Base-by-base conservation (phyloP, 2,329 filamentous ascomycete genomes). In the Penicillium sp. region DNA sequence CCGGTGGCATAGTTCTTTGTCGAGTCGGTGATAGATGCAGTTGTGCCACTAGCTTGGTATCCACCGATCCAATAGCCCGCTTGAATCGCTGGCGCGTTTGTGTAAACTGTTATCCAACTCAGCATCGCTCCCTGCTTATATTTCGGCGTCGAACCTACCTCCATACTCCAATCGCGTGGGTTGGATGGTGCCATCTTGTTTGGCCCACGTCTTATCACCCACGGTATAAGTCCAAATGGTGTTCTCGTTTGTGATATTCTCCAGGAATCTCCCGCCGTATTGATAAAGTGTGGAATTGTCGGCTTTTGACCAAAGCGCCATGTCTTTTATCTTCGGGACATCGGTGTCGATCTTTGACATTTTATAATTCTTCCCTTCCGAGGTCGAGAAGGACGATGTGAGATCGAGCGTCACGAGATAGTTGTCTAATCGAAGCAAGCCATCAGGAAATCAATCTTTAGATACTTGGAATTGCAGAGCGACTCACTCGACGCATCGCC, bases 341-440 rank as follows among this genome's bases (percentile, higher is more conserved):
- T 31, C 13, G 27, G 32, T 24, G 9, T 48, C 36, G 8, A 60
- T 38, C n/a, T 54, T 31, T 31, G 47, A 52, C 49, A 60, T 38
- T 21, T 58, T 60, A 39, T 59, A 61, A 18, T 54, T 59, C 4
- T 53, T 24, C 11, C 58, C 58, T 34, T 61, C 43, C 11, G 40
- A 32, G 4, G 50, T 4, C 6, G 44, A 49, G 13, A 61, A 49
- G 0, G 29, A 29, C 11, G 22, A n/a, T 1, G 48, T 48, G 31
- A 61, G 47, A 18, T 61, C 59, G 10, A 61, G 29, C 24, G 55
- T 34, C 7, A 59, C 40, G 18, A 59, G 40, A 24, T 61, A 61
- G 43, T 57, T 57, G 47, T 60, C 57, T 45, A 46, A 29, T 16
- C 14, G 38, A 4, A 31, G 14, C 14, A 18, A 16, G 27, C 14